Percentiles rank a stretch among this genome's conserved stretches.
Evolutionary conservation across 148 eudicot genomes (phyloP).

Genomic region (Cornus kousa): DNA sequence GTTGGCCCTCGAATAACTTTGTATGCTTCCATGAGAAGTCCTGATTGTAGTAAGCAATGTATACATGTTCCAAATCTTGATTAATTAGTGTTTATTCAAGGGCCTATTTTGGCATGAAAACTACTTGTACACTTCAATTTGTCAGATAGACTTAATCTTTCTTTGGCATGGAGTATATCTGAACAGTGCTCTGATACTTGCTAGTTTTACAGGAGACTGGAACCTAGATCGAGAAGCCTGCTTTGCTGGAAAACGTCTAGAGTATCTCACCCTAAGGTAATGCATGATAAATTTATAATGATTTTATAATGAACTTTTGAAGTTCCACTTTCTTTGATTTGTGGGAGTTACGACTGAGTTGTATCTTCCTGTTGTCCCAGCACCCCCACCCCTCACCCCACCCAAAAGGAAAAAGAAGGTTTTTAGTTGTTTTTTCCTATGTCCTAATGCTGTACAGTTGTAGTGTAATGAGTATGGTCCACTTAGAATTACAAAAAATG

Average conservation of each 20-base stretch:
- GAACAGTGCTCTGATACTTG: constrained; percentile 7
- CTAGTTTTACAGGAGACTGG: constrained; percentile 65
- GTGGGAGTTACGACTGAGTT: not conserved
- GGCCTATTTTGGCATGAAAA: not conserved
- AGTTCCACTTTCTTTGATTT: not conserved
- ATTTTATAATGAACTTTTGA: not conserved
- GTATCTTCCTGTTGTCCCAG: not conserved
- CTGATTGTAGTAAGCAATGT: not conserved
- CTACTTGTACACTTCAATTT: constrained; percentile 1
- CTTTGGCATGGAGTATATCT: not conserved
- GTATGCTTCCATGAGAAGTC: not conserved
- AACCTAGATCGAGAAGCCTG: constrained; percentile 84
- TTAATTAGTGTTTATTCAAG: not conserved
- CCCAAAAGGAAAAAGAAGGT: not conserved
- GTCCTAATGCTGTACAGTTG: not conserved
- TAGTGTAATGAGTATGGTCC: not conserved
- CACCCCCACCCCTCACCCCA: too few relatives aligned
- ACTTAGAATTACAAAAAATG: not conserved
- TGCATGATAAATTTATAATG: not conserved
- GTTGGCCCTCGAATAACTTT: not conserved
- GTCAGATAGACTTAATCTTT: not conserved
- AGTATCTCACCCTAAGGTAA: constrained; percentile 70
- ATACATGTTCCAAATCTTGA: not conserved
- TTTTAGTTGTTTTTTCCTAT: too few relatives aligned
- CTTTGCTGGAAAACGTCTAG: constrained; percentile 85